Evolutionary conservation across 331 rosid genomes (phyloP).

Genomic region (Cydonia oblonga): DNA sequence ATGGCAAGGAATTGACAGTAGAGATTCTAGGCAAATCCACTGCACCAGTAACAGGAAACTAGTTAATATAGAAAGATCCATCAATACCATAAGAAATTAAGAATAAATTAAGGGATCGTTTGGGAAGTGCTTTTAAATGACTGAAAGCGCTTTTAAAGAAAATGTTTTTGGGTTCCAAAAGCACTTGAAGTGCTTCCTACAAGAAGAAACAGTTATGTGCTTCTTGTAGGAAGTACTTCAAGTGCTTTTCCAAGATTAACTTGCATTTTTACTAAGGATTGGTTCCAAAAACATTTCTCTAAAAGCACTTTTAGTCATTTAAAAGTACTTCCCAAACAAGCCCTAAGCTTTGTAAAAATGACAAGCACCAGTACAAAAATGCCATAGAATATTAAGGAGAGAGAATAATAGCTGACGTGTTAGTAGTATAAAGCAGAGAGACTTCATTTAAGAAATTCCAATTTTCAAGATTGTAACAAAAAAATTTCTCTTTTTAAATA

Average conservation of each 20-base stretch:
- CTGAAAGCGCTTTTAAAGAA: no score
- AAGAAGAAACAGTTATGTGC: no score
- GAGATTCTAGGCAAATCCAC: conserved; percentile 87
- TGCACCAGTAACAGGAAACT: conserved; percentile 27
- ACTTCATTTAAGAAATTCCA: not conserved
- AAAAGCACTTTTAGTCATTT: no score
- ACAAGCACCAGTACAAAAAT: not conserved
- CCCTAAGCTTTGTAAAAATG: not conserved
- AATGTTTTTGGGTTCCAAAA: no score
- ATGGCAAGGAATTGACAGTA: conserved; percentile 51
- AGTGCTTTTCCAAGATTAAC: no score
- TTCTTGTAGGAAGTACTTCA: no score
- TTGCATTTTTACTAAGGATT: no score
- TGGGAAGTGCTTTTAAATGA: no score
- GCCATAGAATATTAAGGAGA: not conserved
- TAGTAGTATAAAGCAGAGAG: not conserved
- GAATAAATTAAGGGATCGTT: not conserved
- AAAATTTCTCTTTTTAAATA: not conserved
- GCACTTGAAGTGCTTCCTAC: no score
- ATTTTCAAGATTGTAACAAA: not conserved
- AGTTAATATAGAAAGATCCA: not conserved
- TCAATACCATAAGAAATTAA: not conserved
- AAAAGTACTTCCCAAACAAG: no score
- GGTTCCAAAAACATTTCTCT: no score
- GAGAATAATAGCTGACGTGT: not conserved